Evolutionary conservation across 2,329 filamentous ascomycete species (phyloP), one percentile per base, ranked within the genome.

Genomic region (Alternaria sp.): DNA sequence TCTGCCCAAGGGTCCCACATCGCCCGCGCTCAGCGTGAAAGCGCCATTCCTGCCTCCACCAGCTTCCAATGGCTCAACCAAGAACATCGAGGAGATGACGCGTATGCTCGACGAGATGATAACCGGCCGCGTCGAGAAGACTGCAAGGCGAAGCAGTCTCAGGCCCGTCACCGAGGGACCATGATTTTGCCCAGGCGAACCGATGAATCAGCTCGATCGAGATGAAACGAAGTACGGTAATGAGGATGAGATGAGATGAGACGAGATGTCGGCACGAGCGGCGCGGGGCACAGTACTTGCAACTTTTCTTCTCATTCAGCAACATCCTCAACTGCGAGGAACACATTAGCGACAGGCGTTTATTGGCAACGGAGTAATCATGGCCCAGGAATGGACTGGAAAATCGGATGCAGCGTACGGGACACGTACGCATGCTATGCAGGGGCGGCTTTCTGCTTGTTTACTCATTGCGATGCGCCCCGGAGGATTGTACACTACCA

Each of bases 91-190:
- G 71, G 94, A 97, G 80, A 94, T 97, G 89, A 97, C 92, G 70
- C 89, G 90, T 73, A 94, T 97, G 83, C 87, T 97, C 25, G 95
- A 98, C 74, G 93, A 97, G 81, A 97, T 98, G 95, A 96, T 97
- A 63, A 92, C 89, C 92, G 61, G 91, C 75, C 89, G 93, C 60
- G 91, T 96, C 57, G 91, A 72, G 86, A 70, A 71, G 61, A 68
- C 91, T 90, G 55, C 87, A 89, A 53, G 77, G 57, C 73, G 74
- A 12, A 69, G 64, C 63, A 79, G 75, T 61, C 64, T 75, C n/a
- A 69, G 69, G 66, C 64, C 72, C 7, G 66, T 67, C 25, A 66
- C 56, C 20, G 69, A 74, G 61, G 63, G 64, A 28, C 67, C 62
- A 65, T 68, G 61, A 60, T 43, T 59, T 65, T 57, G 43, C 23